Evolutionary conservation across 805 yeast genomes (phyloP).

Genomic region (Lachancea cidri): DNA sequence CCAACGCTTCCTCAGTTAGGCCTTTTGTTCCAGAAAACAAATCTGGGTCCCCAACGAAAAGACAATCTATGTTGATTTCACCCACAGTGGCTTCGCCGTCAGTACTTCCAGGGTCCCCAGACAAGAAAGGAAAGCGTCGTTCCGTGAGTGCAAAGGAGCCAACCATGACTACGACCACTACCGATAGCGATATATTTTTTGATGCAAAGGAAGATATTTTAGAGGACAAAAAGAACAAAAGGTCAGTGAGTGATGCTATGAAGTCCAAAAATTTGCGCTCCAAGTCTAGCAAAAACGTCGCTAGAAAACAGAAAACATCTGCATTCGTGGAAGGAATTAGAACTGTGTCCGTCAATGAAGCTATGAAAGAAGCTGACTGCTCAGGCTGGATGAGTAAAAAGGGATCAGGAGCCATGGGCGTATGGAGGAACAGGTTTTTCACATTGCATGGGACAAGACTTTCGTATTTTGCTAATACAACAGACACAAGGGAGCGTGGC

Average conservation of each 20-base stretch:
- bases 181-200: constrained; percentile 22
- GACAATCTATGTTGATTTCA: constrained; percentile 9
- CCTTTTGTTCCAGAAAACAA: constrained; percentile 6
- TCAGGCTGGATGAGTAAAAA: constrained; percentile 97
- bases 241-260: constrained; percentile 47
- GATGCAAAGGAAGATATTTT: constrained; percentile 14
- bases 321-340: constrained; percentile 89
- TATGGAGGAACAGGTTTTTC: constrained; percentile 85
- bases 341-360: constrained; percentile 65
- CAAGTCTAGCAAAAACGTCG: constrained; percentile 44
- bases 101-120: constrained; percentile 1
- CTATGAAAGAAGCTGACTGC: constrained; percentile 67
- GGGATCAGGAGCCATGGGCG: constrained; percentile 77
- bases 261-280: constrained; percentile 49
- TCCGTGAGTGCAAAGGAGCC: constrained; percentile 48
- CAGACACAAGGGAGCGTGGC: constrained; percentile 84
- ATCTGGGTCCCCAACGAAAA: constrained; percentile 9
- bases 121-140: constrained; percentile 38
- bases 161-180: constrained; percentile 10
- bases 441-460: constrained; percentile 88
- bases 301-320: constrained; percentile 58
- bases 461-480: constrained; percentile 75
- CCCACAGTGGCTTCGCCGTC: constrained; percentile 1
- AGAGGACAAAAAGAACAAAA: constrained; percentile 29
- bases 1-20: constrained; percentile 10